Percentiles rank a stretch among this genome's conserved stretches.
Evolutionary conservation across 345 rosid species (phyloP).

Genomic region (Citrus cavaleriei): DNA sequence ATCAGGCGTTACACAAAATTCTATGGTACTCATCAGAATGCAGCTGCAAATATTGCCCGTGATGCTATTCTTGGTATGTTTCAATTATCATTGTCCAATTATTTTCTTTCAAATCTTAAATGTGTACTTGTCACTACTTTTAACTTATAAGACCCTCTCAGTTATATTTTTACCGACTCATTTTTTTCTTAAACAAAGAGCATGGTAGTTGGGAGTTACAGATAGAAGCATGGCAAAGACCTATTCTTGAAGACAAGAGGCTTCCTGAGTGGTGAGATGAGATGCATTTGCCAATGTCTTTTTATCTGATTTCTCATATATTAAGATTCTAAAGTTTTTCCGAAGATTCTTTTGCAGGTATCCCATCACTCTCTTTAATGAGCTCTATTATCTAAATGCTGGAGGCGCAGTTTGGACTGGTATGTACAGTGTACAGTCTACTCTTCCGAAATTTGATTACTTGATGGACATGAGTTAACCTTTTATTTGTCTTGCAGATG

Average conservation of each 20-base stretch:
- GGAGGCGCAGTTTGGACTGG: conserved; percentile 97
- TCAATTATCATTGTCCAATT: background rate
- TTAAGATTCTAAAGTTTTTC: conserved; percentile 4
- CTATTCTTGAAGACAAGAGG: conserved; percentile 84
- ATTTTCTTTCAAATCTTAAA: background rate
- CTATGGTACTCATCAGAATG: conserved; percentile 64
- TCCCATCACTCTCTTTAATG: conserved; percentile 80
- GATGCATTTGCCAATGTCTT: background rate
- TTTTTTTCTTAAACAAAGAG: conserved; percentile 33
- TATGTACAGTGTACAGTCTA: conserved; percentile 16
- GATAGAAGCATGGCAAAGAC: conserved; percentile 91
- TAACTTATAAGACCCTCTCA: background rate
- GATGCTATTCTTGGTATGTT: conserved; percentile 77
- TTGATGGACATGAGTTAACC: background rate
- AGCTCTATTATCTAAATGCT: conserved; percentile 88
- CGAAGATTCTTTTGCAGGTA: conserved; percentile 50
- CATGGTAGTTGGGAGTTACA: conserved; percentile 78
- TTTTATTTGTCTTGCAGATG: conserved; percentile 45
- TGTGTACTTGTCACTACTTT: background rate
- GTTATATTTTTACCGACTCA: background rate
- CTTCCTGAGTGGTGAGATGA: conserved; percentile 77
- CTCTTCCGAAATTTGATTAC: background rate
- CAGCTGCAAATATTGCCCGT: conserved; percentile 75
- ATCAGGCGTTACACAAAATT: conserved; percentile 83
- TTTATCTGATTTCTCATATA: background rate